Conservation (phyloP, 2,329 filamentous ascomycete genomes). For the Colletotrichum sp. region DNA sequence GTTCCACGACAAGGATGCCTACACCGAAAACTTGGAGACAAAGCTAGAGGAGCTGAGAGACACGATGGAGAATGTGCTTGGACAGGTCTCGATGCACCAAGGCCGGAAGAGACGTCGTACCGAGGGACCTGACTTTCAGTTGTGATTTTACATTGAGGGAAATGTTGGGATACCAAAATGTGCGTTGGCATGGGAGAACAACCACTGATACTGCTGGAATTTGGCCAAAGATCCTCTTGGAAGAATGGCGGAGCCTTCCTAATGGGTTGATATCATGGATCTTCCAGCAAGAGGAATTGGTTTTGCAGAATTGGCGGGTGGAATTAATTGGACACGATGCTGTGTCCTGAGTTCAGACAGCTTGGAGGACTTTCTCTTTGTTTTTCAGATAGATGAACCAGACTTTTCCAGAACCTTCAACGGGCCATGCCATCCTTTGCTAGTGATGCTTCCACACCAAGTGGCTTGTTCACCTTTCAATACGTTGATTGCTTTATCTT, state of each 20-base stretch:
- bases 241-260: accelerated
- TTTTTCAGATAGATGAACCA: background rate
- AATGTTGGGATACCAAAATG: background rate
- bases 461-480: accelerated
- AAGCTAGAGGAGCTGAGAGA: background rate
- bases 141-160: background rate
- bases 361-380: background rate
- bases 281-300: background rate
- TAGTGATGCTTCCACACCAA: background rate
- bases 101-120: background rate
- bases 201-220: too few species aligned
- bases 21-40: background rate
- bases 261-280: background rate
- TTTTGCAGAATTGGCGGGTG: background rate
- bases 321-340: background rate
- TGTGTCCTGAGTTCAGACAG: background rate
- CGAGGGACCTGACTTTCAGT: background rate
- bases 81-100: background rate
- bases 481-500: background rate
- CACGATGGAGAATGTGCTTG: background rate
- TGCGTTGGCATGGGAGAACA: too few species aligned
- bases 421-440: accelerated
- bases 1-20: background rate
- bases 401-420: accelerated
- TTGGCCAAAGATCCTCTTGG: background rate